Evolutionary conservation across 768 basidiomycete genomes (phyloP).

Genomic region (Collybia mongolica): DNA sequence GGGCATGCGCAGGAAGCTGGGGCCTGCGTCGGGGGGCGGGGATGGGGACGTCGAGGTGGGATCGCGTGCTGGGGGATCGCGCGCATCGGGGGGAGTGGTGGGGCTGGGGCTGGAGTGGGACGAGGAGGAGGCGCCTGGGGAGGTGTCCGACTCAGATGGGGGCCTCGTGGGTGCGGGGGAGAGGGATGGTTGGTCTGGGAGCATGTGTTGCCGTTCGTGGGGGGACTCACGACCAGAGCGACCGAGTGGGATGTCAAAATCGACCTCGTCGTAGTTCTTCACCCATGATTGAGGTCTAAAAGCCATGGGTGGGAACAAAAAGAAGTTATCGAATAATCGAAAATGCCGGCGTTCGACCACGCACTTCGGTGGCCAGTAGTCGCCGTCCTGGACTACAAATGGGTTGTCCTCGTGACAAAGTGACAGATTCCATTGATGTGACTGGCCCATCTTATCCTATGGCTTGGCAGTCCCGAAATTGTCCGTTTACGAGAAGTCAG

Average conservation of each 20-base stretch:
- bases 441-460: not conserved
- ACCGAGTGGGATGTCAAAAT: constrained; percentile 14
- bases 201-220: constrained; percentile 17
- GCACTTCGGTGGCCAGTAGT: constrained; percentile 13
- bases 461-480: too few relatives aligned
- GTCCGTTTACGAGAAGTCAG: too few relatives aligned
- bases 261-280: constrained; percentile 19
- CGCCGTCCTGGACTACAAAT: constrained; percentile 11
- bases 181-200: constrained; percentile 2
- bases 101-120: not conserved
- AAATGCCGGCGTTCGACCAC: too few relatives aligned
- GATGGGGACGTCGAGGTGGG: not conserved
- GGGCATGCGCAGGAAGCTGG: constrained; percentile 8
- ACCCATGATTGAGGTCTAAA: constrained; percentile 17
- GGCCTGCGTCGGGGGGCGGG: not conserved
- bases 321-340: too few relatives aligned
- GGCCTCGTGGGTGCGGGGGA: constrained; percentile 10
- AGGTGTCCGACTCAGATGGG: constrained; percentile 2
- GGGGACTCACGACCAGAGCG: constrained; percentile 5
- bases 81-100: not conserved
- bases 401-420: constrained; percentile 3
- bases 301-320: constrained; percentile 11
- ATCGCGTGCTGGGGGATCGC: not conserved
- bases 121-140: constrained; percentile 2
- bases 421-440: constrained; percentile 15